Evolutionary conservation across 2,329 filamentous ascomycete genomes (phyloP).

Genomic region (Alternaria brassicicola): DNA sequence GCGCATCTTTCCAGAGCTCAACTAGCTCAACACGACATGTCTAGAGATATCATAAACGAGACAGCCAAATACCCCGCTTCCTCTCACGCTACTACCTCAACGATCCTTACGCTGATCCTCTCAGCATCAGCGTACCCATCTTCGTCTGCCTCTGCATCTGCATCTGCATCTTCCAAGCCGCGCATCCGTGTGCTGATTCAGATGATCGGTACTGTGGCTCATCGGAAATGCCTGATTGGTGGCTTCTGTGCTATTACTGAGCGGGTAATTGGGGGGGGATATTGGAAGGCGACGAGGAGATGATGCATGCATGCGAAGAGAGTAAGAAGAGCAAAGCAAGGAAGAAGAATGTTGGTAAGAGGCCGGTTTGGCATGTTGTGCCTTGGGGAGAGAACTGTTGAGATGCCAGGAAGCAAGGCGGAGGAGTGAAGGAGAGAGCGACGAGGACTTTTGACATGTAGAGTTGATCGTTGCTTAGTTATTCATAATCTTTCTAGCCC

Average conservation of each 20-base stretch:
- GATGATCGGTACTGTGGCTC: neutral
- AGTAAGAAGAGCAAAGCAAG: neutral
- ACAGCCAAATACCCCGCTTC: conserved; percentile 1
- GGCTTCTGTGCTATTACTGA: neutral
- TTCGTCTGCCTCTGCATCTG: neutral
- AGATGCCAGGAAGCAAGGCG: neutral
- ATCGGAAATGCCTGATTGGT: neutral
- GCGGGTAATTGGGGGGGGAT: neutral
- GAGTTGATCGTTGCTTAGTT: neutral
- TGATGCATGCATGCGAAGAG: neutral
- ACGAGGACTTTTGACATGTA: neutral
- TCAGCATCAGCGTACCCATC: neutral
- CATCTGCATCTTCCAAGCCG: neutral
- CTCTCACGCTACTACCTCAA: neutral
- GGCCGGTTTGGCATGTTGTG: conserved; percentile 1
- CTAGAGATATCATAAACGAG: neutral
- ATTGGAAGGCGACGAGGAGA: neutral
- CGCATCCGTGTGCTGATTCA: neutral
- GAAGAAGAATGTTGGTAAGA: neutral
- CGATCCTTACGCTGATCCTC: neutral
- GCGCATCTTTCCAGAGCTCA: conserved; percentile 9
- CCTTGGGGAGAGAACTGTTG: neutral
- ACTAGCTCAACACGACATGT: neutral
- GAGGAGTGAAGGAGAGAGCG: neutral
- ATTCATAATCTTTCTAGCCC: neutral